A percentile compares a stretch with the other conserved stretches of the same genome.
These are phyloP conservation scores for Euphorbia celastroides DNA, from an alignment of 441 rosid genomes.

Conservation along the genomic window DNA sequence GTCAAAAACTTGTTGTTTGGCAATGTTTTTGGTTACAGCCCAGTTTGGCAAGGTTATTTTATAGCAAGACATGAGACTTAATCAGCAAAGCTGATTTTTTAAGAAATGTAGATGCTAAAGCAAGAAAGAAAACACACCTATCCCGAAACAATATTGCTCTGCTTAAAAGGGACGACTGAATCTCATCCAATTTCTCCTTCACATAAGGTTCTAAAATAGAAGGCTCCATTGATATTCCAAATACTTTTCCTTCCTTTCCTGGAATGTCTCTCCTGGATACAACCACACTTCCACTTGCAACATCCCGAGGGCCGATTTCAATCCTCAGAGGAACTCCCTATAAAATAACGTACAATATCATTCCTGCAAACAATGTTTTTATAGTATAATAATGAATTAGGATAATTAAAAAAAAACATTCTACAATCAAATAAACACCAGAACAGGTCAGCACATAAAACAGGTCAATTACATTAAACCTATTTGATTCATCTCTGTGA, in stretches of 20 bases:
- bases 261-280: constrained; percentile 89
- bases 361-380: background rate
- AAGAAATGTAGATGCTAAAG: constrained; percentile 1
- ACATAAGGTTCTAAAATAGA: constrained; percentile 60
- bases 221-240: constrained; percentile 88
- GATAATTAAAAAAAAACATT: background rate
- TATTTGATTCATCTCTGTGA: background rate
- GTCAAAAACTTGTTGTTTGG: background rate
- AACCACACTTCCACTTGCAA: constrained; percentile 69
- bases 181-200: constrained; percentile 83
- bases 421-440: background rate
- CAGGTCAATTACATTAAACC: background rate
- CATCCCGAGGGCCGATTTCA: constrained; percentile 95
- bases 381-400: background rate
- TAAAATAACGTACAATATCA: constrained; percentile 13
- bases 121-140: constrained; percentile 45
- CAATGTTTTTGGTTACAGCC: background rate
- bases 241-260: constrained; percentile 86
- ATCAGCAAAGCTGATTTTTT: background rate
- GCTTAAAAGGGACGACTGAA: constrained; percentile 72
- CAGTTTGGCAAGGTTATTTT: background rate
- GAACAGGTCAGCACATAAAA: background rate
- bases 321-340: constrained; percentile 86
- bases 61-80: background rate
- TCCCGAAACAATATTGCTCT: constrained; percentile 63